Conservation (phyloP, 2,329 filamentous ascomycete species). For the Madurella mycetomatis region DNA sequence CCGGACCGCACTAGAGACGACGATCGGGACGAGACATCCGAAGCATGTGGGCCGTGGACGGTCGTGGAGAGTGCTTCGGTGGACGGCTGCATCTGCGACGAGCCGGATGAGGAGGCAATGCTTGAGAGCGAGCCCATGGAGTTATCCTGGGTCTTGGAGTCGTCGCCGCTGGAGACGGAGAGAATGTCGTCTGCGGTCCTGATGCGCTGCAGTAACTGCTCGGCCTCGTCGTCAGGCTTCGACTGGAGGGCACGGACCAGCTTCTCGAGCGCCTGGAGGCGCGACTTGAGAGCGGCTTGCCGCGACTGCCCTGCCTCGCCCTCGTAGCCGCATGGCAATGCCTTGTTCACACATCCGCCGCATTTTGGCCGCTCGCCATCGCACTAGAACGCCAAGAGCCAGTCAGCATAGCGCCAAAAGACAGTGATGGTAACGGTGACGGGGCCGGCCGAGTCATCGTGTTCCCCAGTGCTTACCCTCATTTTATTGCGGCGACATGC, state of each 20-base stretch:
- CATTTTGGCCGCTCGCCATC: slow-evolving; percentile 32
- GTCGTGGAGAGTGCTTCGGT: too few species aligned
- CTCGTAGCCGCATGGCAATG: slow-evolving; percentile 30
- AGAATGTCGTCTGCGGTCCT: slow-evolving; percentile 21
- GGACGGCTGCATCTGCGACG: not conserved
- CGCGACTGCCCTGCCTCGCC: slow-evolving; percentile 31
- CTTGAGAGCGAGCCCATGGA: too few species aligned
- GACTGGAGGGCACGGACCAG: slow-evolving; percentile 26
- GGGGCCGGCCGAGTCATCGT: not conserved
- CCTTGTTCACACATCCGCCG: slow-evolving; percentile 27
- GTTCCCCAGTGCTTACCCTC: slow-evolving; percentile 19
- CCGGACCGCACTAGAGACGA: too few species aligned
- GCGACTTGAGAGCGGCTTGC: slow-evolving; percentile 29
- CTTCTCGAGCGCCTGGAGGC: slow-evolving; percentile 29
- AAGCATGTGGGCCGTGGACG: too few species aligned
- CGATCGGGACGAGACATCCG: too few species aligned
- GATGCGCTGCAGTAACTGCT: slow-evolving; percentile 25
- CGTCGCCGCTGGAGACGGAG: slow-evolving; percentile 3
- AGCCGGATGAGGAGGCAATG: not conserved
- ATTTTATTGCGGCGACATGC: slow-evolving; percentile 29
- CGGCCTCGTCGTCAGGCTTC: slow-evolving; percentile 24
- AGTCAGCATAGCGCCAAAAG: not conserved
- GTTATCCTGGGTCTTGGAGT: not conserved
- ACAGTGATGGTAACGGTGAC: too few species aligned
- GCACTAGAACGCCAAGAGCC: slow-evolving; percentile 24